A percentile compares a stretch with the other conserved stretches of the same genome.
These are phyloP conservation scores for Hysterangium stoloniferum DNA, from an alignment of 768 basidiomycete genomes.

Conservation along the genomic window DNA sequence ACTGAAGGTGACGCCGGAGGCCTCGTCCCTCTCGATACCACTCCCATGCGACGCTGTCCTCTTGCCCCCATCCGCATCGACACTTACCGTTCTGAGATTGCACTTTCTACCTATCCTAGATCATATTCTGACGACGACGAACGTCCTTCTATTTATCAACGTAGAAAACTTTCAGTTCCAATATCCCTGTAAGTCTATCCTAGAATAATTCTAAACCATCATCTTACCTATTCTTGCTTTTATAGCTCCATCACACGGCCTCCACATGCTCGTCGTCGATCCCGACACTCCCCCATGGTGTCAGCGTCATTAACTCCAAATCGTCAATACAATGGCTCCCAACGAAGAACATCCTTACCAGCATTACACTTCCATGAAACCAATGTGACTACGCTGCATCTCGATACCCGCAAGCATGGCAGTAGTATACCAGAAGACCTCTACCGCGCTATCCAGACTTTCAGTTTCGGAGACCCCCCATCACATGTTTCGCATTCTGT, in stretches of 20 bases:
- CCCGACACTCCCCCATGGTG: slow-evolving; percentile 7
- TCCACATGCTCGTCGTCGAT: slow-evolving; percentile 6
- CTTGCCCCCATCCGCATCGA: slow-evolving; percentile 6
- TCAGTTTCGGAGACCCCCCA: slow-evolving; percentile 4
- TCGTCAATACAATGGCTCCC: background rate
- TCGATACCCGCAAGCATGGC: background rate
- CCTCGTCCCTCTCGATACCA: background rate
- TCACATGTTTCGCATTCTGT: background rate
- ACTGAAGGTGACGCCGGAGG: background rate
- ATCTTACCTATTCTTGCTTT: background rate
- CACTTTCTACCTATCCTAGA: slow-evolving; percentile 3
- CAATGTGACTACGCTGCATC: background rate
- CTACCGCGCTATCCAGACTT: slow-evolving; percentile 2
- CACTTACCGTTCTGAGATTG: background rate
- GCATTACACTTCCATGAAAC: slow-evolving; percentile 8
- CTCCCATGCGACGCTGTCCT: slow-evolving; percentile 1
- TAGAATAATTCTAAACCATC: background rate
- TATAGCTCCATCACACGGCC: background rate
- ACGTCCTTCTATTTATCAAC: slow-evolving; percentile 5
- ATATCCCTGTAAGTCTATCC: background rate
- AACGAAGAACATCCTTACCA: slow-evolving; percentile 9
- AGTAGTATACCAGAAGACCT: slow-evolving; percentile 4
- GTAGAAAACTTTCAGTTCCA: slow-evolving; percentile 7
- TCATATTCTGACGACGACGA: slow-evolving; percentile 10
- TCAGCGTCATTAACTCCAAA: slow-evolving; percentile 3